phyloP scores from a whole-genome alignment of 2,329 filamentous ascomycete species.

The Diaporthe nobilis region DNA sequence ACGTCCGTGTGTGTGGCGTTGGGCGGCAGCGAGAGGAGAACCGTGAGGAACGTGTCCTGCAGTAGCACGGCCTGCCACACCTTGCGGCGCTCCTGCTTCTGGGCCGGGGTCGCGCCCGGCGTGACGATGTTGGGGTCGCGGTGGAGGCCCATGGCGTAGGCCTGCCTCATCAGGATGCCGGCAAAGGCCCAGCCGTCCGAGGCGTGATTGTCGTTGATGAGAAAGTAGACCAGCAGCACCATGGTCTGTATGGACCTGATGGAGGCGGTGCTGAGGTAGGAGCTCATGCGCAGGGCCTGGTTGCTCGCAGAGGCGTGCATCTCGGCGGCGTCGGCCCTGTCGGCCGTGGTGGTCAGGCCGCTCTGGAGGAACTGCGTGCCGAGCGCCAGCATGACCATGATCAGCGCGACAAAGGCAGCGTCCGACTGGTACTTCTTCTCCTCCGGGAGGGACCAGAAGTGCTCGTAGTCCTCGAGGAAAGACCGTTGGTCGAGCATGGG shows the following conservation, averaged over 20 bases:
- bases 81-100: slow-evolving; percentile 84
- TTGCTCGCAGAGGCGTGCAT: slow-evolving; percentile 87
- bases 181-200: slow-evolving; percentile 88
- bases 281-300: slow-evolving; percentile 81
- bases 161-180: slow-evolving; percentile 81
- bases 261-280: slow-evolving; percentile 82
- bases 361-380: slow-evolving; percentile 82
- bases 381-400: slow-evolving; percentile 83
- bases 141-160: slow-evolving; percentile 86
- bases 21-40: slow-evolving; percentile 82
- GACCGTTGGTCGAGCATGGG: slow-evolving; percentile 83
- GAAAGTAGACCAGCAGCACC: slow-evolving; percentile 85
- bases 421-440: slow-evolving; percentile 74
- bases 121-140: slow-evolving; percentile 82
- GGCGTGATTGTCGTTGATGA: slow-evolving; percentile 89
- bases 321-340: slow-evolving; percentile 77
- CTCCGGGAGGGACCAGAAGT: slow-evolving; percentile 77
- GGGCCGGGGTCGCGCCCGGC: slow-evolving; percentile 75
- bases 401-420: slow-evolving; percentile 77
- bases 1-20: slow-evolving; percentile 86
- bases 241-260: slow-evolving; percentile 83
- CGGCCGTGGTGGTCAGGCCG: slow-evolving; percentile 62
- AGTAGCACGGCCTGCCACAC: slow-evolving; percentile 86
- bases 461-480: slow-evolving; percentile 84
- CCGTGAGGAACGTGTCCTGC: slow-evolving; percentile 86